Base-by-base conservation (phyloP, 352 stramenopile species). In the Phytophthora sansomeana region DNA sequence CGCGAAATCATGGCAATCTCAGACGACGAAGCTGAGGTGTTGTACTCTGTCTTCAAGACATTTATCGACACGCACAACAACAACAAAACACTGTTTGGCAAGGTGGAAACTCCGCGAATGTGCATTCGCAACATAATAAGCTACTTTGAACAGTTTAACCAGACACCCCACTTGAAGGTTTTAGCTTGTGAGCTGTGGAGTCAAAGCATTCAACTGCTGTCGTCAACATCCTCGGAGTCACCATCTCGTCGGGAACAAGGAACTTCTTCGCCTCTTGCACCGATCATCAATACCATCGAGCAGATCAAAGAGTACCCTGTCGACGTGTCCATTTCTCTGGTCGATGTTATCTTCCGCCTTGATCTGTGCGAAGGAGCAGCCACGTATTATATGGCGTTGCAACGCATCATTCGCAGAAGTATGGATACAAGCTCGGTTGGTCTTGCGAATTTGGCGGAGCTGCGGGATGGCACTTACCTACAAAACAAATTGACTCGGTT, bases 261-360 rank as follows among this genome's bases (percentile, higher is more conserved):
- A 33, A 28, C n/a, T 16, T 38, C 58, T 16, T 54, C 51, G 3
- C 62, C 58, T 16, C 80, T 88, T 43, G 39, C 59, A 5, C 52
- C 58, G 9, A 58, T 91, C 11, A 58, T 88, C 24, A 57, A 68
- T 9, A 83, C 73, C 19, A 57, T 93, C 11, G 83, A 83, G 29
- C 73, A 87, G n/a, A 62, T 93, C 6, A 77, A 88, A 42, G 73
- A 81, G 28, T 93, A 87, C 41, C 85, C 83, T 3, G 85, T 93
- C 16, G 77, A 93, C 28, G 61, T 91, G 28, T 91, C 79, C 5
- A 64, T 93, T 33, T 85, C 81, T n/a, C 59, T 93, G 4, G 67
- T 83, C 1, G 83, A 90, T 57, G 60, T 89, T 29, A 92, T 80
- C 4, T 83, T 87, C 41, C 81, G 81, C 1, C 63, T 93, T 5